Evolutionary conservation across 768 basidiomycete species (phyloP).

Genomic region (Tulasnella sp.): DNA sequence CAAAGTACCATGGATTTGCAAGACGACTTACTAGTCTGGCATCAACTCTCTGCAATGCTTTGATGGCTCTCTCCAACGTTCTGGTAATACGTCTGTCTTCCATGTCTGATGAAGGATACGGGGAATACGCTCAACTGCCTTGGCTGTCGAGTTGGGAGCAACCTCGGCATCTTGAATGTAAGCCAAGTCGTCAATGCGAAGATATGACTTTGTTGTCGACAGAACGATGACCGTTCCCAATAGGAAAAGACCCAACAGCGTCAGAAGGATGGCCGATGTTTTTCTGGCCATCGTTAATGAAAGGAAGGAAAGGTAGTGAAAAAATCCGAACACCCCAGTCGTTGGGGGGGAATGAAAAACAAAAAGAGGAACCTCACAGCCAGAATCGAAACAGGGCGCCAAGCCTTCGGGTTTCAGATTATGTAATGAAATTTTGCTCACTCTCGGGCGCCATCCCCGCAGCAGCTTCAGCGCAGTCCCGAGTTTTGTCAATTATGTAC

Average conservation of each 20-base stretch:
- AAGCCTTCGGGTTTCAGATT: background rate
- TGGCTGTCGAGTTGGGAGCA: constrained; percentile 28
- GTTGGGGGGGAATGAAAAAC: background rate
- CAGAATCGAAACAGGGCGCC: background rate
- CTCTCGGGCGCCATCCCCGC: no score
- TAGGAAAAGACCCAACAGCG: constrained; percentile 61
- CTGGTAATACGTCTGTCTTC: constrained; percentile 81
- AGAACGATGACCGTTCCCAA: constrained; percentile 83
- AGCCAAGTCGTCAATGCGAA: constrained; percentile 62
- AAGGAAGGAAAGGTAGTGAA: constrained; percentile 13
- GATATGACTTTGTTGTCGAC: constrained; percentile 81
- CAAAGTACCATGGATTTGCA: background rate
- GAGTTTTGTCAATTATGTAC: background rate
- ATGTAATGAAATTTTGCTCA: no score
- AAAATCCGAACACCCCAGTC: background rate
- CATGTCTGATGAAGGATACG: constrained; percentile 97
- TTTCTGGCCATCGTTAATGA: constrained; percentile 32
- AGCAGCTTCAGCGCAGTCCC: background rate
- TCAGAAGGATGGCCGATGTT: constrained; percentile 35
- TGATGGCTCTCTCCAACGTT: constrained; percentile 66
- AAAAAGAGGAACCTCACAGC: background rate
- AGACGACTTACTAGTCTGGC: constrained; percentile 76
- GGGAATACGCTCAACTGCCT: constrained; percentile 68
- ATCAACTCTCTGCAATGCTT: constrained; percentile 81
- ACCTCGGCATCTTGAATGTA: constrained; percentile 74